A percentile compares a stretch with the other conserved stretches of the same genome.
Conservation (phyloP, 2,329 filamentous ascomycete genomes). For the Kalmusia sp. region DNA sequence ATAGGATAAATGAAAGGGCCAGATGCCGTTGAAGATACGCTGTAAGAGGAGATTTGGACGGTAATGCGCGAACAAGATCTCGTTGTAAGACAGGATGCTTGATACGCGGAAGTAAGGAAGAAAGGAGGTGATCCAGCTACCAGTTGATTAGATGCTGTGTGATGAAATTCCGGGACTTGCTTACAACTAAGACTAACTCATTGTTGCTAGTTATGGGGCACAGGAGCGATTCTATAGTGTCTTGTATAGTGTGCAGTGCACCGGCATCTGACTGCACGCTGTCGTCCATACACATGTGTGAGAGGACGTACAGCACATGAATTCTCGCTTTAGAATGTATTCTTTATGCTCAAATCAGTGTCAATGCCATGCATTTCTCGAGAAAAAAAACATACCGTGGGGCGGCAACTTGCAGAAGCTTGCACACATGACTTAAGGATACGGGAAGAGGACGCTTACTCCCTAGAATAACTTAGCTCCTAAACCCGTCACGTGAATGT, state of each 20-base stretch:
- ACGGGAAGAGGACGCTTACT: constrained; percentile 22
- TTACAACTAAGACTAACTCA: constrained; percentile 31
- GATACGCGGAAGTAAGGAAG: constrained; percentile 45
- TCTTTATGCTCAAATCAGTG: constrained; percentile 20
- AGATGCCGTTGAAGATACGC: constrained; percentile 71
- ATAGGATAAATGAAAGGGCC: constrained; percentile 69
- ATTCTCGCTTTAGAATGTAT: constrained; percentile 27
- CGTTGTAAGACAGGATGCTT: constrained; percentile 61
- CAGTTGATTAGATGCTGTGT: constrained; percentile 23
- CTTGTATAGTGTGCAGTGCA: constrained; percentile 32
- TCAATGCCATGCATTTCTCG: neutral
- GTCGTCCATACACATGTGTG: constrained; percentile 40
- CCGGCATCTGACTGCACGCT: constrained; percentile 31
- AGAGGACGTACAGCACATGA: constrained; percentile 33
- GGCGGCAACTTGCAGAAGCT: constrained; percentile 33
- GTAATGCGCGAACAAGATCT: constrained; percentile 66
- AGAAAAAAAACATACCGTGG: constrained; percentile 25
- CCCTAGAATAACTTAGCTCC: constrained; percentile 4
- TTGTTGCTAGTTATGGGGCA: constrained; percentile 31
- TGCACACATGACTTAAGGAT: constrained; percentile 29
- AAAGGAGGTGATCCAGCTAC: constrained; percentile 35
- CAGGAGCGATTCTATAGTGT: constrained; percentile 40
- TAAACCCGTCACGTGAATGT: neutral
- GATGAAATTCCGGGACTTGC: constrained; percentile 4
- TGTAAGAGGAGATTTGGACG: constrained; percentile 57